These are phyloP conservation scores for Salix koriyanagi DNA, from an alignment of 345 rosid genomes.

Conservation along the genomic window DNA sequence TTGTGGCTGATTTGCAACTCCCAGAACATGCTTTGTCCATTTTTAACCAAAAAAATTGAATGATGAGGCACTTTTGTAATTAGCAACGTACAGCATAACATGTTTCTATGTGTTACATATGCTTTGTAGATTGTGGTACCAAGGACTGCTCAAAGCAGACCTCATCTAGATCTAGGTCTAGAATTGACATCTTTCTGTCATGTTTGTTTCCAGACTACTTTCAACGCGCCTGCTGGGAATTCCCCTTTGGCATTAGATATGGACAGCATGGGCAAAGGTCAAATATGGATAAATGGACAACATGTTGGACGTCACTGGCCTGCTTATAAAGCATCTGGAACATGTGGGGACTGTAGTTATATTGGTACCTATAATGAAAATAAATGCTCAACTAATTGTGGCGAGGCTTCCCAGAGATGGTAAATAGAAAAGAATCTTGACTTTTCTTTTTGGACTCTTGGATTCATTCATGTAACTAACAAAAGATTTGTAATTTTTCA, in stretches of 20 bases:
- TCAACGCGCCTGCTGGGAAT: constrained; percentile 82
- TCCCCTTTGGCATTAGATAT: constrained; percentile 85
- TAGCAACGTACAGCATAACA: not conserved
- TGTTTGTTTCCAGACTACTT: constrained; percentile 53
- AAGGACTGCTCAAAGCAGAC: not conserved
- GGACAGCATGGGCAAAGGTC: constrained; percentile 98
- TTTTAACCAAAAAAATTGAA: not conserved
- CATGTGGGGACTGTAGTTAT: constrained; percentile 61
- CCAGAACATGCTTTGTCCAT: not conserved
- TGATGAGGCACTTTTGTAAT: not conserved
- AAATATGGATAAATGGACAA: constrained; percentile 91
- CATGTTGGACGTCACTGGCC: constrained; percentile 93
- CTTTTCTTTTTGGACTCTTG: not conserved
- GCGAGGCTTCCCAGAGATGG: constrained; percentile 97
- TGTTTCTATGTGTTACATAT: not conserved
- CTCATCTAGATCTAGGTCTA: not conserved
- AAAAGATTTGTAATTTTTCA: constrained; percentile 21
- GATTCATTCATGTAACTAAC: constrained; percentile 1
- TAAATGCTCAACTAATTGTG: constrained; percentile 80
- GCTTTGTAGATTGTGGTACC: not conserved
- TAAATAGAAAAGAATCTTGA: constrained; percentile 18
- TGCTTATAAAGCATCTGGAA: constrained; percentile 78
- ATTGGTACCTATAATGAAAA: constrained; percentile 67
- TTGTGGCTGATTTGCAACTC: not conserved
- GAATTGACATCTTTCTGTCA: constrained; percentile 12